These are phyloP conservation scores for Colletotrichum viniferum DNA, from an alignment of 2,329 filamentous ascomycete genomes.

Conservation along the genomic window DNA sequence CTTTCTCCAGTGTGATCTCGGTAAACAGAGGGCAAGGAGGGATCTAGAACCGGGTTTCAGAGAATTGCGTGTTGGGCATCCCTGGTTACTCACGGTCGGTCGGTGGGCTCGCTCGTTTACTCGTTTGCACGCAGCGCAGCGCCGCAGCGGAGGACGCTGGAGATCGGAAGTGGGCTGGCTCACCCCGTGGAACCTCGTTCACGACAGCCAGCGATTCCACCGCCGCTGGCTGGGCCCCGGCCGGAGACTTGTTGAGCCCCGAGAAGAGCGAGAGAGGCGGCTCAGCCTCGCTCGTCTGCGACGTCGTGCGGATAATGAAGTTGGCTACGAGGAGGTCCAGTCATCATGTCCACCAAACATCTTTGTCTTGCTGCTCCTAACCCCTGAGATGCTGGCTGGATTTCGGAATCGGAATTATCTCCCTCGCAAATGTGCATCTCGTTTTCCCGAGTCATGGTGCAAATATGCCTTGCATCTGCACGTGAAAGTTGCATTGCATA, in stretches of 20 bases:
- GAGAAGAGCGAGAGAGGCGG: background rate
- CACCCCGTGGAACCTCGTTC: background rate
- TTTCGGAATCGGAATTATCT: background rate
- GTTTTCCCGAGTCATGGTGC: background rate
- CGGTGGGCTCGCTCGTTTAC: too few species aligned
- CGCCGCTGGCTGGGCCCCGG: background rate
- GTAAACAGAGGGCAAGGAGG: background rate
- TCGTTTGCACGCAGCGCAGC: background rate
- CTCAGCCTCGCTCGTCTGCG: conserved; percentile 15
- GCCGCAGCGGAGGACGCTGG: background rate
- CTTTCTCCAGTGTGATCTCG: background rate
- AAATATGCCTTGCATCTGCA: background rate
- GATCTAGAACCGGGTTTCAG: background rate
- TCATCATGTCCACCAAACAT: background rate
- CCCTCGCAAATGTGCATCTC: background rate
- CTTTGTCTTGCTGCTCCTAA: background rate
- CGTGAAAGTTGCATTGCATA: background rate
- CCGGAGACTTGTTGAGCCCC: background rate
- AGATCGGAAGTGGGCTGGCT: background rate
- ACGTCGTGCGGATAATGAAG: background rate
- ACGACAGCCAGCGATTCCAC: background rate
- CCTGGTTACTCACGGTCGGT: background rate
- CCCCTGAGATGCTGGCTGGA: background rate
- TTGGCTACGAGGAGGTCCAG: background rate
- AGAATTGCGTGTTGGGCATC: background rate